Conservation (phyloP, 2,329 filamentous ascomycete genomes). For the Eutypella sp. region DNA sequence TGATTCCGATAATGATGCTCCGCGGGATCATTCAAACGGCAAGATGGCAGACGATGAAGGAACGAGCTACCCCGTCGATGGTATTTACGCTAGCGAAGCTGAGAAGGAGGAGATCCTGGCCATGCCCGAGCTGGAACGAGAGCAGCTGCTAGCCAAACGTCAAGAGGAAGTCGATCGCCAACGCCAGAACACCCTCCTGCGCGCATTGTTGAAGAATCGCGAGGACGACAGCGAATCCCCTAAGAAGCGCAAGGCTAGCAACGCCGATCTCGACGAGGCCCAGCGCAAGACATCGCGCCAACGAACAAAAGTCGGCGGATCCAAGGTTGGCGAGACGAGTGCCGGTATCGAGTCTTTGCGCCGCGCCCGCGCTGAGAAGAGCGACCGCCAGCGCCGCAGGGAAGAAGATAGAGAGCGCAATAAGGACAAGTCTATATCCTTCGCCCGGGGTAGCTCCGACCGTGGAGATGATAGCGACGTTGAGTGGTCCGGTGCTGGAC, state of each 20-base stretch:
- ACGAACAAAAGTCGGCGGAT: constrained; percentile 61
- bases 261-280: constrained; percentile 72
- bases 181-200: constrained; percentile 76
- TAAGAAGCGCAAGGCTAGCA: constrained; percentile 73
- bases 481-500: constrained; percentile 61
- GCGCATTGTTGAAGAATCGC: constrained; percentile 65
- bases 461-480: constrained; percentile 69
- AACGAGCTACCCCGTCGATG: constrained; percentile 77
- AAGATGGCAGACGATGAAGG: constrained; percentile 43
- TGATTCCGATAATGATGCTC: constrained; percentile 53
- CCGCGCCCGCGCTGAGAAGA: constrained; percentile 58
- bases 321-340: constrained; percentile 63
- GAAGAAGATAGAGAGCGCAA: constrained; percentile 57
- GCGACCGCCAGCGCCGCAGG: constrained; percentile 57
- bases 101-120: constrained; percentile 77
- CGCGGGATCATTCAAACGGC: constrained; percentile 30
- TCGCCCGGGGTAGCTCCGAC: constrained; percentile 34
- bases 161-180: constrained; percentile 76
- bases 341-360: constrained; percentile 68
- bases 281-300: constrained; percentile 70
- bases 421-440: constrained; percentile 41
- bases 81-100: constrained; percentile 68
- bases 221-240: constrained; percentile 58
- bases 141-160: constrained; percentile 84
- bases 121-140: constrained; percentile 85